Base-by-base conservation (phyloP, 768 basidiomycete species). In the Boletus rufocinnamomeus region DNA sequence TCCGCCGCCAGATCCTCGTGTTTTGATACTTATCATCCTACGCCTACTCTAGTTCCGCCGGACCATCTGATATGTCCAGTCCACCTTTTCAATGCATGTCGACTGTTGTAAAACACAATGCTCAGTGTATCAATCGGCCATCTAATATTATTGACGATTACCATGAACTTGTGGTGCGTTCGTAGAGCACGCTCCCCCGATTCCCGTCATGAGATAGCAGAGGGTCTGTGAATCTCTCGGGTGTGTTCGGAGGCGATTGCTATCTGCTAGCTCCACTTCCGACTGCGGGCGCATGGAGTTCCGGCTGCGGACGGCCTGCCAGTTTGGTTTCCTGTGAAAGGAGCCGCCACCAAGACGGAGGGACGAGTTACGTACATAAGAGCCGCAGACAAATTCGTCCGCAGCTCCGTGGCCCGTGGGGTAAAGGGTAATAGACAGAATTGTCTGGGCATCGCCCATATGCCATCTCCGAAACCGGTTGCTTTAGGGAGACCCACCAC, bases 361-460 rank as follows among this genome's bases (percentile, higher is more conserved):
- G 56, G 48, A 23, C 37, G 40, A 23, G 27, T 46, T 50, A 66
- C 76, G 65, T 55, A 82, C 82, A 51, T 55, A 81, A 82, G 48
- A 8, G 16, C 81, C 10, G 13, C 82, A 80, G 62, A 6, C 82
- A 70, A 3, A 82, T 79, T 35, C 80, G 78, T 70, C n/a, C 38
- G n/a, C n/a, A 40, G 11, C 6, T 34, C 30, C n/a, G n/a, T n/a
- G n/a, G n/a, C 10, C 34, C 34, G 13, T 10, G 17, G 64, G 64
- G 67, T 41, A 32, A n/a, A 50, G 55, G 56, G 67, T 21, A n/a
- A n/a, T n/a, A 43, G 30, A 43, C 25, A n/a, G 25, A 30, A 47
- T 19, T 16, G 25, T 17, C 51, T 28, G 19, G 19, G 35, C 6
- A 23, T 25, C 44, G 43, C 50, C 37, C n/a, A n/a, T n/a, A 7